Conservation (phyloP, 2,329 filamentous ascomycete species). For the Fusarium pseudoanthophilum region DNA sequence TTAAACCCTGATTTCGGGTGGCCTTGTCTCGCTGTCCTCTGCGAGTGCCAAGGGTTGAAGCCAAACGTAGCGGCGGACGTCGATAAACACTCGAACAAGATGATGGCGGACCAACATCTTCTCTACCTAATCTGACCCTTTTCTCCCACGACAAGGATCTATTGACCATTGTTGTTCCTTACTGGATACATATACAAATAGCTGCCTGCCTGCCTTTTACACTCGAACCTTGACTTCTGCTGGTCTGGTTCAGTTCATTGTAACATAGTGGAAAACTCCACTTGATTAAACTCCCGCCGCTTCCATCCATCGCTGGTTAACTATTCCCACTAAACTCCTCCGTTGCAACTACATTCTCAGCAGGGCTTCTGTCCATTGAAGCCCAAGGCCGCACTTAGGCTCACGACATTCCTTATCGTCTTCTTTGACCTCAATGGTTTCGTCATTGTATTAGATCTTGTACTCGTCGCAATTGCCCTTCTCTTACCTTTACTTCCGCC, state of each 20-base stretch:
- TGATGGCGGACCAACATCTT: neutral
- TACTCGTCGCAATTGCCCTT: slow-evolving; percentile 39
- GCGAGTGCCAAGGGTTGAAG: slow-evolving; percentile 1
- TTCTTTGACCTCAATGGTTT: slow-evolving; percentile 30
- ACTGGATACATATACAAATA: neutral
- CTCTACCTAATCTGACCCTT: neutral
- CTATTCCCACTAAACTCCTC: slow-evolving; percentile 15
- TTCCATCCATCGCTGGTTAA: neutral
- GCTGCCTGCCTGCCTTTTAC: slow-evolving; percentile 1
- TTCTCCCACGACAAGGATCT: neutral
- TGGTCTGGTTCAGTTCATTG: slow-evolving; percentile 4
- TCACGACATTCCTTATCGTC: slow-evolving; percentile 15
- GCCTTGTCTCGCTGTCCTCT: neutral
- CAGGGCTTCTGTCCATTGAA: slow-evolving; percentile 18
- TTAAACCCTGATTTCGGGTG: neutral
- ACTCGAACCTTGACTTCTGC: slow-evolving; percentile 7
- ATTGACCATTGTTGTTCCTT: neutral
- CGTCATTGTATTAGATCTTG: slow-evolving; percentile 21
- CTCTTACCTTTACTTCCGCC: slow-evolving; percentile 4
- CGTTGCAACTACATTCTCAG: slow-evolving; percentile 17
- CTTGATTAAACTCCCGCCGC: slow-evolving; percentile 23
- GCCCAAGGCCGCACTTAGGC: slow-evolving; percentile 14
- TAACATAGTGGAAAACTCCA: slow-evolving; percentile 27
- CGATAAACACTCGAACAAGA: neutral
- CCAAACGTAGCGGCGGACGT: neutral